Evolutionary conservation across 371 early-diverging fungal species (phyloP), one percentile per base, ranked within the genome.

Genomic region (Chytridiales sp.): DNA sequence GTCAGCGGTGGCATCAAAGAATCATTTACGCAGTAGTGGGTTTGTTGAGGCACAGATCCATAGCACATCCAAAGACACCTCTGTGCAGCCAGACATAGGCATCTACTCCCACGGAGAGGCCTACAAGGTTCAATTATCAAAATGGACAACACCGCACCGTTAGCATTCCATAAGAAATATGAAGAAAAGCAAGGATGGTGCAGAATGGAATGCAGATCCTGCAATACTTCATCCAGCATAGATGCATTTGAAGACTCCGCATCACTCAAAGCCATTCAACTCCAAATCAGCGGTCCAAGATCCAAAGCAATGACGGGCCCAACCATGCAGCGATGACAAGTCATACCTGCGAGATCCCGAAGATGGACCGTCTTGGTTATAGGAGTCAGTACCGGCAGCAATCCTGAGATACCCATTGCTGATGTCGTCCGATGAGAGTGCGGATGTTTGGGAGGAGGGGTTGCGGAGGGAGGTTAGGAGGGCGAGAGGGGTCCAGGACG

Each of bases 41-140:
- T 13, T 73, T 58, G 15, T 80, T 81, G 21, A 82, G 69, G 5
- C 81, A 84, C 9, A 95, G 73, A 15, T 93, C 93, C 31, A 78
- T 57, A 0, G 93, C 90, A 62, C 93, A 94, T 0, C 84, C 69
- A 61, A 89, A 89, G 0, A 88, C 87, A 19, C 91, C 95, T 44
- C 83, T 80, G 75, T 95, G 91, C 21, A 98, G 87, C 94, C 96
- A 95, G 4, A 90, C 87, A 67, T 95, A 93, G 4, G 89, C 92
- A 73, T 98, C 98, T 24, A 98, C 83, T 0, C 87, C 98, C 0
- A 97, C 77, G 3, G 82, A 78, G 57, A 80, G 74, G 4, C 93
- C 93, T 4, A 76, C 67, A 51, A 86, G 86, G 83, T 1, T 87
- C 78, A 3, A 82, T 78, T 55, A 87, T 83, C 26, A 91, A 65